Conservation (phyloP, 345 rosid genomes). For the Citrus glauca region DNA sequence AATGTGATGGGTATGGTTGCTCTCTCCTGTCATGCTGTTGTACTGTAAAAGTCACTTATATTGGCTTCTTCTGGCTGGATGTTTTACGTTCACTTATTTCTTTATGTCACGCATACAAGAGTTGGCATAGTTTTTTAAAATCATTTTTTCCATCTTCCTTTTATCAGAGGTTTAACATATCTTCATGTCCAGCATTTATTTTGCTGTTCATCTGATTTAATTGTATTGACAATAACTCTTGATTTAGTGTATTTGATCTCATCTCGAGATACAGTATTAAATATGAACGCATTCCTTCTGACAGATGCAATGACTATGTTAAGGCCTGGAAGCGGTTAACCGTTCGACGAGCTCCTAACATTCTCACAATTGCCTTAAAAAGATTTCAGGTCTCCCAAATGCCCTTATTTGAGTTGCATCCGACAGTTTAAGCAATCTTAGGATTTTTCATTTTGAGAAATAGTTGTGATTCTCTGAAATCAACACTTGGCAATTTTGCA, state of each 20-base stretch:
- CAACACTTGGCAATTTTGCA: conserved; percentile 32
- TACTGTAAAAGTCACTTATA: not conserved
- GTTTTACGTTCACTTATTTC: not conserved
- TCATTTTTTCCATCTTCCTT: not conserved
- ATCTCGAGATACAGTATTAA: not conserved
- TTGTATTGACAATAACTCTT: not conserved
- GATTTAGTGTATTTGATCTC: not conserved
- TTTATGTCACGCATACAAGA: not conserved
- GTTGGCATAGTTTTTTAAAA: not conserved
- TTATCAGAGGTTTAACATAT: not conserved
- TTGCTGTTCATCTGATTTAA: not conserved
- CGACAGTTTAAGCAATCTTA: not conserved
- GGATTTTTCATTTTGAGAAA: not conserved
- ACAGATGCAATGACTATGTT: conserved; percentile 86
- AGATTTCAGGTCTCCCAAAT: conserved; percentile 64
- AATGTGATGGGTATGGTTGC: conserved; percentile 77
- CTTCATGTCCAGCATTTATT: not conserved
- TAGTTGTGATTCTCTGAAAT: conserved; percentile 1
- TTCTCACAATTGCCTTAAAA: conserved; percentile 94
- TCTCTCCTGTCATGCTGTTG: not conserved
- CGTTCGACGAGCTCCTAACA: conserved; percentile 64
- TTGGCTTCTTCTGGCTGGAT: not conserved
- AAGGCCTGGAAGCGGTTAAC: conserved; percentile 95
- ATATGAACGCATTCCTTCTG: conserved; percentile 3
- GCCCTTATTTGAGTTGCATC: not conserved